Evolutionary conservation across 2,329 filamentous ascomycete species (phyloP).

Genomic region (Xylariomycetidae sp.): DNA sequence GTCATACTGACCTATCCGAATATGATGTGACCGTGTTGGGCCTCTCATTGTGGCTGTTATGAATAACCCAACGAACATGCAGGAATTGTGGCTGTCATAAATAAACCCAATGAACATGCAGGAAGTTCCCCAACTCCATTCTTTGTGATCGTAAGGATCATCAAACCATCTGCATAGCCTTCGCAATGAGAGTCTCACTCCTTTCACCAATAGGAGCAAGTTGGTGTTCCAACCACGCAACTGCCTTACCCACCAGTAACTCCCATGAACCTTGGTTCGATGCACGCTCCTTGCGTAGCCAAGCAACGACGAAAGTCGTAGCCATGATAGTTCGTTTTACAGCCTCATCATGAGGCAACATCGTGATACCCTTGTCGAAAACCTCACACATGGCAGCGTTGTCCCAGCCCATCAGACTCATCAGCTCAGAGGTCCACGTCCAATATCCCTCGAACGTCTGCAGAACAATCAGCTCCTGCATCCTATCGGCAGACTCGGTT

Average conservation of each 20-base stretch:
- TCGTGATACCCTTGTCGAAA: background rate
- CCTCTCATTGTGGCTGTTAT: too few relatives aligned
- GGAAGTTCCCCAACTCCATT: too few relatives aligned
- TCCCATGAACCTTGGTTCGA: constrained; percentile 52
- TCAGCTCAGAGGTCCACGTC: background rate
- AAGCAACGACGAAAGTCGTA: background rate
- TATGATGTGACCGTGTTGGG: too few relatives aligned
- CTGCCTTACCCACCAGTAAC: constrained; percentile 58
- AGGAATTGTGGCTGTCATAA: too few relatives aligned
- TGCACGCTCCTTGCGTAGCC: background rate
- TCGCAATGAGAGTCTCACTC: too few relatives aligned
- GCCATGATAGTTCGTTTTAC: too few relatives aligned
- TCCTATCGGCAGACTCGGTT: background rate
- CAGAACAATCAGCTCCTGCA: background rate
- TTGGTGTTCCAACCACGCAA: constrained; percentile 38
- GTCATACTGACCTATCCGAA: too few relatives aligned
- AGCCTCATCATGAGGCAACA: background rate
- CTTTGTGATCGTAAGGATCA: too few relatives aligned
- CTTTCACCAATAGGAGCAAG: too few relatives aligned
- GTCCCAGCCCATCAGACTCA: background rate
- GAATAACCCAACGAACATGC: too few relatives aligned
- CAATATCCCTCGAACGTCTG: background rate
- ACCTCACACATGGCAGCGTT: background rate
- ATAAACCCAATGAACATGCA: too few relatives aligned
- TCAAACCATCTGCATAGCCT: too few relatives aligned